Conservation (phyloP, 768 basidiomycete genomes). For the Mrakia gelida region DNA sequence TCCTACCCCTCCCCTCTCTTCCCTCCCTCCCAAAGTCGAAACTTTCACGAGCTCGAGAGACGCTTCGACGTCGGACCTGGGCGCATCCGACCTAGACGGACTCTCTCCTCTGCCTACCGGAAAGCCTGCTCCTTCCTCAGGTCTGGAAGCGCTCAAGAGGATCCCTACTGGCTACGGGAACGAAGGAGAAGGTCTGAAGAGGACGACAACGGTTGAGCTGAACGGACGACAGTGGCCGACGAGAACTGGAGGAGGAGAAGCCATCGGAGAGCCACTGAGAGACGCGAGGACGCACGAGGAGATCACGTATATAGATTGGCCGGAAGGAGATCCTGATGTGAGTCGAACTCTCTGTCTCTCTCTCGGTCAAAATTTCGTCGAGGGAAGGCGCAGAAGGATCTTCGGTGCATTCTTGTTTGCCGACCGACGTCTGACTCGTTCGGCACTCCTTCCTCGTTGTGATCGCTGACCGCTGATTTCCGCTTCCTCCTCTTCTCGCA, state of each 20-base stretch:
- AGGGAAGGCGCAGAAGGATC: not conserved
- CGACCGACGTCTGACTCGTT: not conserved
- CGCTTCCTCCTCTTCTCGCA: slow-evolving; percentile 11
- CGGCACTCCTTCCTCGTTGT: not conserved
- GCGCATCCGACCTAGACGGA: not conserved
- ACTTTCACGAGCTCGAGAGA: not conserved
- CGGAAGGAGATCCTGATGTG: slow-evolving; percentile 41
- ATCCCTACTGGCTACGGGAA: not conserved
- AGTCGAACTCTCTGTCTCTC: slow-evolving; percentile 17
- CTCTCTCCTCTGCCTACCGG: not conserved
- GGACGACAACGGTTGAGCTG: slow-evolving; percentile 4
- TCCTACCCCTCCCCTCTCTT: not conserved
- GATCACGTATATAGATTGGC: slow-evolving; percentile 41
- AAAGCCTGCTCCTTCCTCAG: not conserved
- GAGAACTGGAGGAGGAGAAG: slow-evolving; percentile 15
- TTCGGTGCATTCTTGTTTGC: not conserved
- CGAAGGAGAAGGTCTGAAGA: not conserved
- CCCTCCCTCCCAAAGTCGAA: not conserved
- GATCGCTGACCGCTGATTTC: not conserved
- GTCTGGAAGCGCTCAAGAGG: not conserved
- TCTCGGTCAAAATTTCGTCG: not conserved
- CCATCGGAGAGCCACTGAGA: slow-evolving; percentile 20
- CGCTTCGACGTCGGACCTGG: not conserved
- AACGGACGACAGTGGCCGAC: slow-evolving; percentile 19
- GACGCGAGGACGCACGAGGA: slow-evolving; percentile 34